Evolutionary conservation across 2,329 filamentous ascomycete genomes (phyloP).

Genomic region (Teratosphaeria nubilosa): DNA sequence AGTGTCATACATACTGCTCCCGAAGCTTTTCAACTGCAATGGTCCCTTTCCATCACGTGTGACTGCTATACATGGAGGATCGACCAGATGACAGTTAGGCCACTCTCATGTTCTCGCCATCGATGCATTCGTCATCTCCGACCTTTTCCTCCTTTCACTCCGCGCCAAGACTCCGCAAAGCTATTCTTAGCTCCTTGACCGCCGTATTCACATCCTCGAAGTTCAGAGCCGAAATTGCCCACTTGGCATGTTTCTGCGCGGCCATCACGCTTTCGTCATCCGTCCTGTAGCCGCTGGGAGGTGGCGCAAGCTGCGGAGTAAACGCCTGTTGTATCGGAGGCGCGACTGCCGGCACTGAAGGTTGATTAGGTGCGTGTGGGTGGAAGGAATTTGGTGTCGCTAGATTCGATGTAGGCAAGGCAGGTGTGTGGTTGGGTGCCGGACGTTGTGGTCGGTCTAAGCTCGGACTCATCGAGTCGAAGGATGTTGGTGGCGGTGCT

Average conservation of each 20-base stretch:
- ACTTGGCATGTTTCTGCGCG: conserved; percentile 92
- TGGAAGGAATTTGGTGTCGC: not conserved
- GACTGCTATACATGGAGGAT: no score
- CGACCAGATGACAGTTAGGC: not conserved
- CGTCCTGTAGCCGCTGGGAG: conserved; percentile 37
- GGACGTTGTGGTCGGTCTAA: not conserved
- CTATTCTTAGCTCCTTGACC: conserved; percentile 69
- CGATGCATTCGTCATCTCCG: not conserved
- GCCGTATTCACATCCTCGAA: conserved; percentile 93
- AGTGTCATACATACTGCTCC: no score
- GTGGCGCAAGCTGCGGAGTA: conserved; percentile 1
- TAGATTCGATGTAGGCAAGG: not conserved
- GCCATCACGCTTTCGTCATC: conserved; percentile 64
- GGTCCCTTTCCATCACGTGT: no score
- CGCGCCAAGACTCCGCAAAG: conserved; percentile 61
- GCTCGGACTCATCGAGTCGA: not conserved
- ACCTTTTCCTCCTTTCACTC: conserved; percentile 26
- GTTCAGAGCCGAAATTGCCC: conserved; percentile 91
- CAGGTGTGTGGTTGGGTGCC: not conserved
- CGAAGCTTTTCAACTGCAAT: no score
- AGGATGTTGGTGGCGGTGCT: not conserved
- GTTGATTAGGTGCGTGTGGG: not conserved
- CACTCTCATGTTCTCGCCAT: not conserved
- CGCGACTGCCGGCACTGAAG: not conserved
- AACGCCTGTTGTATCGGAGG: not conserved